Evolutionary conservation across 192 early-diverging fungal genomes (phyloP).

Genomic region (Coemansia sp.): DNA sequence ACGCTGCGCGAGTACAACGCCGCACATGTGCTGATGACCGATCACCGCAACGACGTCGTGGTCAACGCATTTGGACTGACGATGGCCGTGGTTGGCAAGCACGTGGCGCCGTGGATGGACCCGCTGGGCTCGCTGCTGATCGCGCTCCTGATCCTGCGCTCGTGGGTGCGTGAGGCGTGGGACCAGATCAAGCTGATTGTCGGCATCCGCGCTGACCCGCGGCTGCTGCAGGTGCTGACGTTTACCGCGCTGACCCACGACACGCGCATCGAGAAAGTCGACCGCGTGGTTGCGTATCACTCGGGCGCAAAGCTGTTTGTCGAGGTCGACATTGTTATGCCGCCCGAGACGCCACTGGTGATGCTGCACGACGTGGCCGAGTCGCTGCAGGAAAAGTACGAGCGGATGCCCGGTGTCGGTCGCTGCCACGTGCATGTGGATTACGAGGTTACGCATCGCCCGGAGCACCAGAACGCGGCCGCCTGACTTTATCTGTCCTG

Average conservation of each 20-base stretch:
- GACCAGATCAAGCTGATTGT: constrained; percentile 77
- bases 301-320: constrained; percentile 88
- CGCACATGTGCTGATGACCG: constrained; percentile 63
- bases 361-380: constrained; percentile 94
- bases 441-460: constrained; percentile 83
- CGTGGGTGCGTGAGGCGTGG: constrained; percentile 66
- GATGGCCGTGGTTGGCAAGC: constrained; percentile 62
- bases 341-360: constrained; percentile 72
- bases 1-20: constrained; percentile 55
- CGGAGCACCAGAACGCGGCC: constrained; percentile 62
- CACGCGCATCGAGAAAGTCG: constrained; percentile 64
- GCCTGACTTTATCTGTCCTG: constrained; percentile 14
- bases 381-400: constrained; percentile 83
- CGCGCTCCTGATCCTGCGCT: constrained; percentile 64
- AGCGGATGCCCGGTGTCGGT: constrained; percentile 81
- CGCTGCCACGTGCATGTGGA: constrained; percentile 94
- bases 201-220: constrained; percentile 76
- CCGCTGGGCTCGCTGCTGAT: constrained; percentile 69
- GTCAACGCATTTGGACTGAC: constrained; percentile 70
- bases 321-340: constrained; percentile 95
- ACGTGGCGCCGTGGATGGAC: constrained; percentile 67
- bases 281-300: constrained; percentile 83
- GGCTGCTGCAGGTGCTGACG: constrained; percentile 77
- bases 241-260: constrained; percentile 83
- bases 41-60: constrained; percentile 75